phyloP scores from a whole-genome alignment of 345 rosid species.

The Eucalyptus microcorys region DNA sequence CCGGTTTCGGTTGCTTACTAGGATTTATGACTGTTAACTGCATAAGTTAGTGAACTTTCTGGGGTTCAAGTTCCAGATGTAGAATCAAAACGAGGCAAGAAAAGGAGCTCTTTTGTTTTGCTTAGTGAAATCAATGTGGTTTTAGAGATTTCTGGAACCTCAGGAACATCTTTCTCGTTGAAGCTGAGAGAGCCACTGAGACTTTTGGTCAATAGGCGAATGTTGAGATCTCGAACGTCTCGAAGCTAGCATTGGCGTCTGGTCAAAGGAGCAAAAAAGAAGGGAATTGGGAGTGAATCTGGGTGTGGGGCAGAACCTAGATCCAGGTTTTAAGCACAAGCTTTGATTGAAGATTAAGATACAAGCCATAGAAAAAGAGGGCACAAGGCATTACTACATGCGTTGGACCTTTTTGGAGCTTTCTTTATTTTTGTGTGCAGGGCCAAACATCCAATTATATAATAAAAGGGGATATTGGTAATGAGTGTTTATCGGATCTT shows the following conservation, averaged over 20 bases:
- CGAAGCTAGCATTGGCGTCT: not conserved
- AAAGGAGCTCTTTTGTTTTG: not conserved
- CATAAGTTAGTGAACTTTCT: not conserved
- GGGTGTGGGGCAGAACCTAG: not conserved
- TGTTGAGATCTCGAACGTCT: not conserved
- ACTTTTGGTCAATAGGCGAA: not conserved
- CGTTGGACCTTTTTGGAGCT: not conserved
- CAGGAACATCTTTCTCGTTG: not conserved
- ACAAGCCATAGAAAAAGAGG: not conserved
- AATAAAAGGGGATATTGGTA: not conserved
- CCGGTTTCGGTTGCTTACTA: not conserved
- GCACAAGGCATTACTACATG: not conserved
- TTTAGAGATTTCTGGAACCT: not conserved
- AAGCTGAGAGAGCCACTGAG: not conserved
- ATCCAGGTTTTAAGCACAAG: not conserved
- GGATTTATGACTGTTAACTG: not conserved
- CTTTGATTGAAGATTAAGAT: not conserved
- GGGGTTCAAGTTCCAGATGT: not conserved
- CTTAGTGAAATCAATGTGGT: not conserved
- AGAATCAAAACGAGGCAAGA: not conserved
- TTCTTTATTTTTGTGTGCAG: not conserved
- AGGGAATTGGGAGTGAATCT: not conserved
- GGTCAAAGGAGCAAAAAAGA: not conserved
- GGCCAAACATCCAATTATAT: not conserved
- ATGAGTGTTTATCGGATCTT: not conserved